phyloP scores from a whole-genome alignment of 1,139 yeast species.

The Taphrina communis region DNA sequence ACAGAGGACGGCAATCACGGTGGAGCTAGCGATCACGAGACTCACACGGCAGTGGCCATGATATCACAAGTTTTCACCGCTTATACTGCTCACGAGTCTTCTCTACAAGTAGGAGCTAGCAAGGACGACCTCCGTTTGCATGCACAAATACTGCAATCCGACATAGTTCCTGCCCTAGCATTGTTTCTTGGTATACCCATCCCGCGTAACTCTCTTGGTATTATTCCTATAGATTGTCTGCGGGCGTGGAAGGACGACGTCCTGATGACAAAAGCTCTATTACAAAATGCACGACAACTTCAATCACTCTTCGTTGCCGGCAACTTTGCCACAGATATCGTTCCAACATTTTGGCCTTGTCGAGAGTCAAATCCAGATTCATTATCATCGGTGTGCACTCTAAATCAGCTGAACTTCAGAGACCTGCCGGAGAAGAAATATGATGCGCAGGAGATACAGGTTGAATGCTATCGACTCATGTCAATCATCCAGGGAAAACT shows the following conservation, averaged over 20 bases:
- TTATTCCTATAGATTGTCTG: conserved; percentile 62
- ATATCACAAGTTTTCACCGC: conserved; percentile 64
- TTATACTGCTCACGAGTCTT: background rate
- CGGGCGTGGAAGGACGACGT: conserved; percentile 41
- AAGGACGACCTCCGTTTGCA: conserved; percentile 29
- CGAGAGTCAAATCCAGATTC: conserved; percentile 48
- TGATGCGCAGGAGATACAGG: background rate
- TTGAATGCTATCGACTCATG: conserved; percentile 7
- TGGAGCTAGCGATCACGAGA: conserved; percentile 90
- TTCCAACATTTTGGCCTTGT: background rate
- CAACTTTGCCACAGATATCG: conserved; percentile 53
- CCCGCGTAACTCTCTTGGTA: conserved; percentile 85
- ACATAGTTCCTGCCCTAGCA: conserved; percentile 83
- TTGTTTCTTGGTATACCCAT: conserved; percentile 76
- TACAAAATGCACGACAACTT: conserved; percentile 70
- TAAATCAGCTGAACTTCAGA: conserved; percentile 5
- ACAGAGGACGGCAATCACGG: conserved; percentile 90
- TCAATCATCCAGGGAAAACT: conserved; percentile 58
- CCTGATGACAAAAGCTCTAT: conserved; percentile 56
- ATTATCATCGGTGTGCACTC: background rate
- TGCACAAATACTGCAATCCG: conserved; percentile 72
- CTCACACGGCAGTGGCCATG: conserved; percentile 78
- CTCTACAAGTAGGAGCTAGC: conserved; percentile 43
- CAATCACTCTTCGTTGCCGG: conserved; percentile 48
- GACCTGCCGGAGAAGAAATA: background rate